Evolutionary conservation across 176 grass and related monocot species (phyloP), one percentile per base, ranked within the genome.

Genomic region (Coix lacrymajobi): DNA sequence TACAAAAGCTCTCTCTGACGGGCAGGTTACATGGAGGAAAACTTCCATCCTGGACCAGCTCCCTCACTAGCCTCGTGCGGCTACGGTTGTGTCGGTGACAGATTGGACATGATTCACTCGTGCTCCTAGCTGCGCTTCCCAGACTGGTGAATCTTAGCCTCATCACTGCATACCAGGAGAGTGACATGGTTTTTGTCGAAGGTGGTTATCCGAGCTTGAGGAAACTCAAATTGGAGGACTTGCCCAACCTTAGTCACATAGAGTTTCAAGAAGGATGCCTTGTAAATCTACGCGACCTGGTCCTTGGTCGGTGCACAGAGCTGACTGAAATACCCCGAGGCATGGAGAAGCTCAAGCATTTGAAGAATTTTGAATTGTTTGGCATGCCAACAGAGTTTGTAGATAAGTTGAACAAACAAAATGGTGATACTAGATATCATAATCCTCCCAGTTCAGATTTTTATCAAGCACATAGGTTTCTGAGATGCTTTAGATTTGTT

Each of bases 191-290:
- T 33, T 87, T 91, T 46, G 16, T 9, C 1, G 11, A 3, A 11
- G 68, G 81, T 17, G 43, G 51, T 15, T 69, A 76, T 34, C 20
- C 38, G 1, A 68, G 17, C 11, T 76, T 91, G 16, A 49, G 11
- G 29, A 43, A 28, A 36, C 85, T 87, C 14, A 44, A 19, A 7
- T 36, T 87, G 32, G n/a, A 32, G 0, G 68, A 80, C 19, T 64
- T 87, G 76, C n/a, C 20, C 45, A 37, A 77, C 6, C 85, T 87
- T 33, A 38, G 8, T 5, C 66, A 22, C 74, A 66, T 91, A 25
- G 76, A 77, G 25, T 84, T 91, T 69, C 61, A 80, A 2, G 33
- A 65, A 66, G 76, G 45, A 10, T 66, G 80, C 16, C 84, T 91
- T 13, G 30, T 15, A n/a, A 36, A 69, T 2, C 62, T 84, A n/a